Conservation (phyloP, 257 asterid genomes). For the Coffea canephora region DNA sequence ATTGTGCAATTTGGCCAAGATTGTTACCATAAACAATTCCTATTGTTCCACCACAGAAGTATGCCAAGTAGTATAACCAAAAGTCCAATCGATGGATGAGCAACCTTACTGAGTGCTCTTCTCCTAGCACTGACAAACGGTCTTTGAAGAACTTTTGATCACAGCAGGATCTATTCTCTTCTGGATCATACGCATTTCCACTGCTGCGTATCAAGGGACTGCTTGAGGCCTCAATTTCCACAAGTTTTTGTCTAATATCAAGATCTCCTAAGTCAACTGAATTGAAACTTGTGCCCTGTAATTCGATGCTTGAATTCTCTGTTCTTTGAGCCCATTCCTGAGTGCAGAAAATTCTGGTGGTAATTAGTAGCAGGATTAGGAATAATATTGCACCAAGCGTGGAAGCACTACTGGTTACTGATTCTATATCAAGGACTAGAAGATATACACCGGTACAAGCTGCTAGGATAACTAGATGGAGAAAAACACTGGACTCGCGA, state of each 20-base stretch:
- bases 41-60: constrained; percentile 61
- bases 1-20: constrained; percentile 64
- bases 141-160: constrained; percentile 22
- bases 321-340: constrained; percentile 21
- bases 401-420: constrained; percentile 29
- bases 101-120: constrained; percentile 49
- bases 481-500: constrained; percentile 34
- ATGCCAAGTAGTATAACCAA: constrained; percentile 62
- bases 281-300: constrained; percentile 16
- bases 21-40: constrained; percentile 63
- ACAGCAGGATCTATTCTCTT: constrained; percentile 21
- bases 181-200: constrained; percentile 15
- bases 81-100: constrained; percentile 45
- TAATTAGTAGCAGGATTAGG: constrained; percentile 39
- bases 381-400: constrained; percentile 44
- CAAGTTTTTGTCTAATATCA: constrained; percentile 26
- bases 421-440: constrained; percentile 33
- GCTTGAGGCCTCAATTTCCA: constrained; percentile 15
- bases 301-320: constrained; percentile 8
- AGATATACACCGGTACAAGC: constrained; percentile 50
- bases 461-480: constrained; percentile 38
- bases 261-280: constrained; percentile 21
- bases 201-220: neutral
- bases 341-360: constrained; percentile 20
- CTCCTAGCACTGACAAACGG: constrained; percentile 41